Base-by-base conservation (phyloP, 2,329 filamentous ascomycete genomes). In the Elsinoe batatas region DNA sequence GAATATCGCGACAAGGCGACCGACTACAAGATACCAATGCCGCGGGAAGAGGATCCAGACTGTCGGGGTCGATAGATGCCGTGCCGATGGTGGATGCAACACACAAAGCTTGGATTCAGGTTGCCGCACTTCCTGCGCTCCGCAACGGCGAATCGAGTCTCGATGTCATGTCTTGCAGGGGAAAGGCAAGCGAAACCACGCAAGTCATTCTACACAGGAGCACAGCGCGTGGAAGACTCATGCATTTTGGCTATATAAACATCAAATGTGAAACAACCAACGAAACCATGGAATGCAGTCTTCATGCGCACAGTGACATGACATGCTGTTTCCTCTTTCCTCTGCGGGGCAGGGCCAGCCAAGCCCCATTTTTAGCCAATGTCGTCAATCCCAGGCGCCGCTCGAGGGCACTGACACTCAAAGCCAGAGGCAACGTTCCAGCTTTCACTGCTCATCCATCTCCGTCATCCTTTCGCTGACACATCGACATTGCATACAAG, bases 271-370 rank as follows among this genome's bases (percentile, higher is more conserved):
- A 44, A 42, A 44, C 40, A 13, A 22, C n/a, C 40, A 26, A 44
- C 10, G 17, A 26, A 44, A 10, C 20, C 17, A 12, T 44, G 40
- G 40, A 44, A 44, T 22, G 40, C 26, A 22, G 18, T 22, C 20
- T 18, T 18, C 10, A 11, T 3, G 40, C 40, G 40, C 40, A 44
- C 40, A 44, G 26, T 44, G 40, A 44, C 40, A 49, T 33, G 44
- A n/a, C 26, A 30, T 30, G 15, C 15, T 10, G 11, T 15, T 20
- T 26, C 22, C 44, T 49, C 44, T 35, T 49, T 49, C 26, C 44
- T 49, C 44, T 49, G 44, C 44, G 44, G 44, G 44, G 44, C 44
- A 49, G 26, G 44, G 15, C 44, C 26, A 49, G 44, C 44, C 44
- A 49, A 49, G 44, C 26, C 44, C 44, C 44, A 49, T 35, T 49